Percentiles rank a stretch among this genome's conserved stretches.
Evolutionary conservation across 108 stramenopile species (phyloP).

Genomic region (Fragilaria radians): DNA sequence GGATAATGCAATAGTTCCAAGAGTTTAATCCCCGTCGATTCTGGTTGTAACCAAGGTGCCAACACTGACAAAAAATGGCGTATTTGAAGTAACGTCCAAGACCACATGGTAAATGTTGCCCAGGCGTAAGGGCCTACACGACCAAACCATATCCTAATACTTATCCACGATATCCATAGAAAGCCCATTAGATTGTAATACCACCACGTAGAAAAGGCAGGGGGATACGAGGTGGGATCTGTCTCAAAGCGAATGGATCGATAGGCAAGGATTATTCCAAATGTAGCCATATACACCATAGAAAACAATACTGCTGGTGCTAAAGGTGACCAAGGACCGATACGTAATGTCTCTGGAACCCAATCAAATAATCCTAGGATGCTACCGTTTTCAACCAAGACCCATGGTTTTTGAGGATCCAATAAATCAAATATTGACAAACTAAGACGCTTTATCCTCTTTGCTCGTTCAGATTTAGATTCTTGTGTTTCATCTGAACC

Average conservation of each 20-base stretch:
- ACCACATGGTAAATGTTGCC: slow-evolving; percentile 55
- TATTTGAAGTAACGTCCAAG: slow-evolving; percentile 49
- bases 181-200: slow-evolving; percentile 25
- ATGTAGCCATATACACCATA: neutral
- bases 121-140: slow-evolving; percentile 27
- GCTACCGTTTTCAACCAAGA: slow-evolving; percentile 43
- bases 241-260: neutral
- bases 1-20: slow-evolving; percentile 56
- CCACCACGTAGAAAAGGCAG: slow-evolving; percentile 28
- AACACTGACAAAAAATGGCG: slow-evolving; percentile 48
- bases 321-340: slow-evolving; percentile 56
- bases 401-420: slow-evolving; percentile 43
- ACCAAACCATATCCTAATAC: slow-evolving; percentile 6
- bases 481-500: neutral
- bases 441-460: neutral
- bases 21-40: slow-evolving; percentile 18
- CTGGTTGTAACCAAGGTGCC: slow-evolving; percentile 41
- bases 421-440: slow-evolving; percentile 18
- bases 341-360: slow-evolving; percentile 53
- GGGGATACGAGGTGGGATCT: slow-evolving; percentile 14
- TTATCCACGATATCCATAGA: slow-evolving; percentile 39
- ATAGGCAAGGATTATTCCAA: neutral
- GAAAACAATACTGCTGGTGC: slow-evolving; percentile 12
- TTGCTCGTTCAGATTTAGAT: neutral
- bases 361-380: slow-evolving; percentile 68